Base-by-base conservation (phyloP, 108 stramenopile species). In the Skeletonema grethae region DNA sequence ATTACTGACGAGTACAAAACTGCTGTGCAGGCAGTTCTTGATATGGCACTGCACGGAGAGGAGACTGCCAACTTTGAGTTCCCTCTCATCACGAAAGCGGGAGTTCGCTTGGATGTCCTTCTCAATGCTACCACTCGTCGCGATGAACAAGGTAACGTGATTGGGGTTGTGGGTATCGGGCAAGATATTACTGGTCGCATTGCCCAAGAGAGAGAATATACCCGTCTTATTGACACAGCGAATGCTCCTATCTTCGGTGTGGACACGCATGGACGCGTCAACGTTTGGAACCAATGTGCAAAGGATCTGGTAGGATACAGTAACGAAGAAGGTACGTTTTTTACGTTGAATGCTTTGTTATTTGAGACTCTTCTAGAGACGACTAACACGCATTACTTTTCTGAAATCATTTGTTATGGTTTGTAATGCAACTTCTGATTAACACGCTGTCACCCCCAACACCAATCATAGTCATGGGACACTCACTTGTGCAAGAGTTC, bases 91-190 rank as follows among this genome's bases (percentile, higher is more conserved):
- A 87, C 93, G 15, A 94, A 94, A 61, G 63, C 53, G 20, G 82
- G 82, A 13, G 58, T 53, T 10, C 63, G 76, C 7, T 11, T 82
- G 15, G 70, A 82, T 25, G 69, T 94, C 11, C 72, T 94, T 9
- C 73, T 94, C 9, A 94, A 91, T 76, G 90, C 82, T 4, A 94
- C 87, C 2, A 84, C 93, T n/a, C 76, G 88, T 34, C 69, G 88
- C 5, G 85, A 94, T 75, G 80, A 77, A 31, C 82, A 88, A 11
- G 84, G 84, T 16, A 75, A 61, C 36, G 53, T 90, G 15, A 84
- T 90, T 13, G 92, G 92, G 67, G 92, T 84, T n/a, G 84, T 94
- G 6, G 82, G 75, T 36, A 84, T 94, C 34, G 90, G 88, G 0
- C 71, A 77, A 50, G 76, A 79, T 57, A 75, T 79, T 10, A 75